Base-by-base conservation (phyloP, 345 rosid species). In the Euclidium syriacum region DNA sequence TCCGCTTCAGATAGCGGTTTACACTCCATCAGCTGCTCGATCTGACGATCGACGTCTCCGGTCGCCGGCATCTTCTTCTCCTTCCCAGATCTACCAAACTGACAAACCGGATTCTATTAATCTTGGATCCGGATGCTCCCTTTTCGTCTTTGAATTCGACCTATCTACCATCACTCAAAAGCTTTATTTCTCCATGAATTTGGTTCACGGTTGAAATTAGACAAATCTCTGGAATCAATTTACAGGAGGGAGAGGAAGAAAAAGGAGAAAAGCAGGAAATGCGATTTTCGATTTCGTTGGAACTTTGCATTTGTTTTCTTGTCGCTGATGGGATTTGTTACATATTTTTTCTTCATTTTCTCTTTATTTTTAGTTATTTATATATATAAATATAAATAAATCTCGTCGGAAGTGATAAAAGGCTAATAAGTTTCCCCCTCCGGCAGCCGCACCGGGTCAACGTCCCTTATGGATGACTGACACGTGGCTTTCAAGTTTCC, bases 11-110 rank as follows among this genome's bases (percentile, higher is more conserved):
- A 59, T 25, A 88, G 74, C 68, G 95, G 68, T 77, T 88, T 91
- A 78, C 96, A 91, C 79, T 88, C 91, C 95, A 88, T 86, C 76
- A 91, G 72, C 72, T 83, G 98, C 65, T 80, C 90, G 88, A 91
- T 91, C 87, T 88, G 96, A 70, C 83, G 88, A 76, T 88, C 96
- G 72, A 88, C 83, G 80, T 86, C 96, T 80, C 90, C 91, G 42
- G 87, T 87, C 73, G 80, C 78, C 81, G 89, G 89, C 94, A 84
- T 83, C 49, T 46, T 64, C 56, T 38, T 22, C 32, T 33, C 9
- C 40, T 14, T 35, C 59, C 18, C 24, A 4, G 61, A 65, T 65
- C 62, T 64, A 51, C 6, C 6, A 7, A 65, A 41, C 7, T 10
- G 2, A 52, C 1, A 17, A 52, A 14, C 40, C 52, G 61, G 68